phyloP scores from a whole-genome alignment of 2,329 filamentous ascomycete genomes.

The Curvularia eragrostidis region DNA sequence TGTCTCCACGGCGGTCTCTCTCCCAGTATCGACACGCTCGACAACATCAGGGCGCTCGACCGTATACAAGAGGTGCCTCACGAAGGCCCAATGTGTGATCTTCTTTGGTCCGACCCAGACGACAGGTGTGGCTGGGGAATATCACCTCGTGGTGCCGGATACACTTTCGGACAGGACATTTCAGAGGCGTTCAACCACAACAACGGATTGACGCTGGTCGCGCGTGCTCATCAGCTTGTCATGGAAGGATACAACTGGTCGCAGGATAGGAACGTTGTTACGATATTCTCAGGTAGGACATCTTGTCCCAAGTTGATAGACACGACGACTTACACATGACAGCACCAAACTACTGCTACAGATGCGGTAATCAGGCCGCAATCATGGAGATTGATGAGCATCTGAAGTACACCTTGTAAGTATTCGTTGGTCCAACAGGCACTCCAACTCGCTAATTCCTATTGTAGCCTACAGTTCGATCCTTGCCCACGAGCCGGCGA shows the following conservation, averaged over 20 bases:
- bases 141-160: conserved; percentile 90
- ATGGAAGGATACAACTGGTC: conserved; percentile 99
- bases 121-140: conserved; percentile 97
- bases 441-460: conserved; percentile 28
- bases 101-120: conserved; percentile 89
- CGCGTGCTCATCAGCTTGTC: conserved; percentile 94
- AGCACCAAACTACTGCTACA: conserved; percentile 85
- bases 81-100: conserved; percentile 77
- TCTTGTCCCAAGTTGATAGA: not conserved
- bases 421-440: conserved; percentile 35
- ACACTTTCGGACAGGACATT: conserved; percentile 96
- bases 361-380: conserved; percentile 98
- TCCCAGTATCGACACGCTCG: conserved; percentile 75
- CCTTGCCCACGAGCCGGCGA: conserved; percentile 96
- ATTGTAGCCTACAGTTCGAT: conserved; percentile 93
- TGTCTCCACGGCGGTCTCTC: conserved; percentile 76
- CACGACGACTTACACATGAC: conserved; percentile 36
- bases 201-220: conserved; percentile 94
- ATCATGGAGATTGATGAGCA: conserved; percentile 99
- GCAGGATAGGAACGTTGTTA: conserved; percentile 96
- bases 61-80: conserved; percentile 74
- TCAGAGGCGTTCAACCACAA: conserved; percentile 99
- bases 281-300: conserved; percentile 81
- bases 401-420: conserved; percentile 98
- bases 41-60: conserved; percentile 66